Conservation (phyloP, 2,329 filamentous ascomycete species). For the Alternaria gansuensis region DNA sequence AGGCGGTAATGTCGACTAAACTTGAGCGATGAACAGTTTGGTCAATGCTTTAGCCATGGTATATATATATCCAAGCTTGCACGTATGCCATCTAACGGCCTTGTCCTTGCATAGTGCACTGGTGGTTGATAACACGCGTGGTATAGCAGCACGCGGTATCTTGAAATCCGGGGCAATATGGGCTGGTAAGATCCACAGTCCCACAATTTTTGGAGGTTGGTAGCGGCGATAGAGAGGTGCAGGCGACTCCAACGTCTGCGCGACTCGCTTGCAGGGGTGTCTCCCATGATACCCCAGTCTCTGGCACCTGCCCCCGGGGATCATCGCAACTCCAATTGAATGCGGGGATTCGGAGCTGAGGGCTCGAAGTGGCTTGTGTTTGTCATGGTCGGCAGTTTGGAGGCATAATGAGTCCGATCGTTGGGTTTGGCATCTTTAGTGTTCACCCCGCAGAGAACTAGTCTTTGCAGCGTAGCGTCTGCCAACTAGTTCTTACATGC, state of each 20-base stretch:
- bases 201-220: slow-evolving; percentile 36
- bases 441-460: not conserved
- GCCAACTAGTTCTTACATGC: not conserved
- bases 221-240: slow-evolving; percentile 13
- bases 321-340: slow-evolving; percentile 3
- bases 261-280: slow-evolving; percentile 12
- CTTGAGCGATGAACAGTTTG: not conserved
- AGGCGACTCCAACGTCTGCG: slow-evolving; percentile 12
- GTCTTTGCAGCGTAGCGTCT: not conserved
- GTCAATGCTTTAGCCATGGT: not conserved
- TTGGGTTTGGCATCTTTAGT: not conserved
- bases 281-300: slow-evolving; percentile 10
- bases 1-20: not conserved
- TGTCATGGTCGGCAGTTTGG: not conserved
- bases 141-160: slow-evolving; percentile 17
- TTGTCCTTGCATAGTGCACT: slow-evolving; percentile 11
- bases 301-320: not conserved
- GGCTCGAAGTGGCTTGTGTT: not conserved
- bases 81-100: slow-evolving; percentile 6
- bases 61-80: slow-evolving; percentile 17
- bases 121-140: slow-evolving; percentile 10
- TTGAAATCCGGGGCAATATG: slow-evolving; percentile 39
- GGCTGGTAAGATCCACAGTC: slow-evolving; percentile 18
- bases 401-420: not conserved
- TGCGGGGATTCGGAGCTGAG: not conserved